Percentiles rank a stretch among this genome's conserved stretches.
These are phyloP conservation scores for Hordeum vulgare DNA, from an alignment of 176 grass and related monocot genomes.

Conservation along the genomic window MorexV3_pseudomolecules_assembly NC_058521.1:591615088-591615587, in stretches of 20 bases:
- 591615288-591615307: slow-evolving; percentile 29
- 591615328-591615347: slow-evolving; percentile 27
- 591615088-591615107: slow-evolving; percentile 78
- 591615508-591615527: not conserved
- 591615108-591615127: slow-evolving; percentile 35
- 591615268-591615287: slow-evolving; percentile 47
- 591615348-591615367: slow-evolving; percentile 51
- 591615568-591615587: slow-evolving; percentile 27
- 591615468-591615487: slow-evolving; percentile 6
- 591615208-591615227: slow-evolving; percentile 43
- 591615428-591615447: slow-evolving; percentile 87
- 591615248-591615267: slow-evolving; percentile 45
- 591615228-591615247: slow-evolving; percentile 82
- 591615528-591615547: slow-evolving; percentile 71
- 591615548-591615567: slow-evolving; percentile 70
- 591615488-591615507: not conserved
- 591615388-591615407: slow-evolving; percentile 22
- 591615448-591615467: slow-evolving; percentile 34
- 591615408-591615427: slow-evolving; percentile 67
- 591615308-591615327: slow-evolving; percentile 42
- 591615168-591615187: not conserved
- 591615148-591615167: not conserved
- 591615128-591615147: slow-evolving; percentile 22
- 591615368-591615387: slow-evolving; percentile 46
- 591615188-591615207: slow-evolving; percentile 23